Conservation (phyloP, 495 filamentous ascomycete genomes). For the Aspergillus bertholletiae region DNA sequence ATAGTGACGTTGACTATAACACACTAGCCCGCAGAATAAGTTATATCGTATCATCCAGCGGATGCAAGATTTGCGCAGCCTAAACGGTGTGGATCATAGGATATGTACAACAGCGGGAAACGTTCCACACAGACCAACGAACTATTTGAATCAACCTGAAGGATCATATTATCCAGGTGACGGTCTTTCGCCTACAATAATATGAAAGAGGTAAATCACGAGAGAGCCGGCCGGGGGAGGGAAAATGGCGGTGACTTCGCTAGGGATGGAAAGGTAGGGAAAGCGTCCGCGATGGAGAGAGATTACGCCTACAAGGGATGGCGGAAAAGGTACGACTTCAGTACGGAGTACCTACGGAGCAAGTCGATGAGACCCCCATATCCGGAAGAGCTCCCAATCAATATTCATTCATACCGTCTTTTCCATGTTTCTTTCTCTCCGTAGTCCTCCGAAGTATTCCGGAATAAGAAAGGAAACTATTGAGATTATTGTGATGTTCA, state of each 20-base stretch:
- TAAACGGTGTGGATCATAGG: constrained; percentile 22
- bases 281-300: no score
- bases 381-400: no score
- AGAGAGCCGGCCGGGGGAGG: neutral
- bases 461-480: neutral
- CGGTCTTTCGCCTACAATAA: neutral
- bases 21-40: neutral
- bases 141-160: constrained; percentile 5
- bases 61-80: constrained; percentile 21
- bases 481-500: constrained; percentile 1
- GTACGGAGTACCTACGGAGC: constrained; percentile 1
- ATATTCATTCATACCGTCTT: no score
- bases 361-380: neutral
- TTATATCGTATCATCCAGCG: constrained; percentile 2
- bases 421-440: neutral
- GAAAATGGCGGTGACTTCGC: constrained; percentile 16
- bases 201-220: neutral
- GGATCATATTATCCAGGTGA: neutral
- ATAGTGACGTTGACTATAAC: neutral
- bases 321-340: neutral
- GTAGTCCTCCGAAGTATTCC: constrained; percentile 3
- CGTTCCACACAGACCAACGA: constrained; percentile 16
- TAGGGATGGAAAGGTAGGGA: neutral
- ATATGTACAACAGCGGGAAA: constrained; percentile 17
- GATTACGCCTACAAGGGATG: neutral